These are phyloP conservation scores for Aspergillus glaucus DNA, from an alignment of 2,329 filamentous ascomycete genomes.

Conservation along the genomic window DNA sequence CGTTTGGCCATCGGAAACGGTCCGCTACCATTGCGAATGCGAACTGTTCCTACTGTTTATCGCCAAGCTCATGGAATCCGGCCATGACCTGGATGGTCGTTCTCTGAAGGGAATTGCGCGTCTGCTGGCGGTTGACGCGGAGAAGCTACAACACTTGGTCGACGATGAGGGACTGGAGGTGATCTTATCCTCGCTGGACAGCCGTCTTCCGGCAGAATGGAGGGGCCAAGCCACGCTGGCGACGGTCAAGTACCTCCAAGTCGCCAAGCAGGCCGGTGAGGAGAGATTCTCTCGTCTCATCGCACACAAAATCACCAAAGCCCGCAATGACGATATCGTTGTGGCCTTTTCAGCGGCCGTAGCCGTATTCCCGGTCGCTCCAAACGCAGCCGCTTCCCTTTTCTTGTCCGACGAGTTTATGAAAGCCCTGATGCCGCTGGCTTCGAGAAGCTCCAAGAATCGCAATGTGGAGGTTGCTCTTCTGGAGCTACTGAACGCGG, in stretches of 20 bases:
- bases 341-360: slow-evolving; percentile 90
- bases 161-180: slow-evolving; percentile 76
- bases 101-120: slow-evolving; percentile 56
- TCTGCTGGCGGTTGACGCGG: slow-evolving; percentile 50
- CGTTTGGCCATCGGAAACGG: slow-evolving; percentile 40
- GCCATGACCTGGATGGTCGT: slow-evolving; percentile 62
- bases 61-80: slow-evolving; percentile 84
- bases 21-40: slow-evolving; percentile 39
- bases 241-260: slow-evolving; percentile 75
- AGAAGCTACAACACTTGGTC: slow-evolving; percentile 41
- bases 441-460: slow-evolving; percentile 76
- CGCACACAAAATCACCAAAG: slow-evolving; percentile 61
- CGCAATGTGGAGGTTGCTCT: slow-evolving; percentile 79
- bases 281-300: slow-evolving; percentile 69
- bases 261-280: slow-evolving; percentile 64
- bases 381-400: slow-evolving; percentile 65
- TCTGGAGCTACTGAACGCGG: slow-evolving; percentile 83
- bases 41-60: slow-evolving; percentile 61
- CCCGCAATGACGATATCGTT: slow-evolving; percentile 81
- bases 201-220: slow-evolving; percentile 66
- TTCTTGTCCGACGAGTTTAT: slow-evolving; percentile 89
- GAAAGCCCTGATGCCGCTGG: slow-evolving; percentile 65
- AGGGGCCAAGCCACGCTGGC: slow-evolving; percentile 77
- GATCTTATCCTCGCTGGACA: slow-evolving; percentile 77
- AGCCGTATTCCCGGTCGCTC: slow-evolving; percentile 77